Evolutionary conservation across 306 rosid genomes (phyloP).

Genomic region (Leucaena leucocephala): DNA sequence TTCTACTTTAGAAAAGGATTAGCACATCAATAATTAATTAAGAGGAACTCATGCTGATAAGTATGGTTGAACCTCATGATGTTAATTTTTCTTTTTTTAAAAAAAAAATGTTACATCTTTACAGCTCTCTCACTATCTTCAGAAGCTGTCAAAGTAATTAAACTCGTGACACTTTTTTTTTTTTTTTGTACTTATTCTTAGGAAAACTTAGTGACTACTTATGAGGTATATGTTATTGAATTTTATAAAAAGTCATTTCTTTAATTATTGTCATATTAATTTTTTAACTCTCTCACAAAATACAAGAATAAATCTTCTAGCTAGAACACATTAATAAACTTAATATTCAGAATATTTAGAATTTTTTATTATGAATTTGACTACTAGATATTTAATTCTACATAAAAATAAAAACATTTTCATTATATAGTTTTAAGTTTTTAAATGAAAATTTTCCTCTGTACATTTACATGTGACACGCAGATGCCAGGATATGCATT

Average conservation of each 20-base stretch:
- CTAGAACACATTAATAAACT: not conserved
- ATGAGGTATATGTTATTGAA: not conserved
- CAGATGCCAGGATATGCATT: too few relatives aligned
- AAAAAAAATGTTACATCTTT: not conserved
- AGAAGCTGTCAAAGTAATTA: not conserved
- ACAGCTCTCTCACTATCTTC: not conserved
- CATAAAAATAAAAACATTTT: too few relatives aligned
- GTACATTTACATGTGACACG: too few relatives aligned
- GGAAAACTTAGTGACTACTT: not conserved
- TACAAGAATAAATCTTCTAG: not conserved
- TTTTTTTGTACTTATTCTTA: not conserved
- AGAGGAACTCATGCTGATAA: not conserved
- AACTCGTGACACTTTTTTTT: not conserved
- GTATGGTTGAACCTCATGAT: constrained; percentile 6
- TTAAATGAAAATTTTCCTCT: too few relatives aligned
- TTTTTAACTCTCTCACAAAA: not conserved
- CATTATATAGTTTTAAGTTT: too few relatives aligned
- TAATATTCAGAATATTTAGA: not conserved
- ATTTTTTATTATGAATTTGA: too few relatives aligned
- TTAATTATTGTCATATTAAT: not conserved
- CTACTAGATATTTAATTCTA: too few relatives aligned
- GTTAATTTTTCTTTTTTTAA: not conserved
- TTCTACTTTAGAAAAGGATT: constrained; percentile 8
- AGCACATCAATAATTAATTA: not conserved
- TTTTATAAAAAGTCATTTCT: not conserved